Evolutionary conservation across 1,139 yeast genomes (phyloP), one percentile per base, ranked within the genome.

Genomic region (Zygoascus sp.): DNA sequence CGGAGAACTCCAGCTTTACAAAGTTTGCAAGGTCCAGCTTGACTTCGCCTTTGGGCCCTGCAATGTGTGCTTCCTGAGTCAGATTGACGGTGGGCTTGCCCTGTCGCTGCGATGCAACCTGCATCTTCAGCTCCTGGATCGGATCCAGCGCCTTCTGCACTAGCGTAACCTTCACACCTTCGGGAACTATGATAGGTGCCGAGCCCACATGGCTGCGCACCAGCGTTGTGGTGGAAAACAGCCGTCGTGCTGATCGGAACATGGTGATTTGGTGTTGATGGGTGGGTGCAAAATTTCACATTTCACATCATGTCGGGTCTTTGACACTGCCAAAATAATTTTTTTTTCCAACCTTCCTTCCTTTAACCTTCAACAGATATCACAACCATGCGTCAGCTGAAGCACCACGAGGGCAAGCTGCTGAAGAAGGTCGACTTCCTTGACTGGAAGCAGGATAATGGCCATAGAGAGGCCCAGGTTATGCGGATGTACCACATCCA

Each of bases 361-460:
- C 9, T 6, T 25, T n/a, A 6, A 21, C 19, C 17, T 20, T 11
- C 7, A 11, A 28, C 28, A 30, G 6, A 13, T 17, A 7, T 32
- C 13, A 11, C 39, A 13, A 27, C 16, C 36, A 46, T 46, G 48
- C 79, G 98, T 67, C 79, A 85, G 59, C 77, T 92, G 54, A 94
- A 92, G 66, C 89, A 86, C 70, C 98, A 92, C 69, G 98, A 92
- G 76, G 83, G 86, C 74, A 90, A 89, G 70, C 79, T 92, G 63
- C 79, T 92, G 61, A 90, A 87, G 73, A 94, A 92, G 68, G 97
- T 92, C 50, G 97, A 92, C 65, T 88, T 94, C 72, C 85, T 89
- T 47, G 95, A 92, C 67, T 94, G 97, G 96, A 92, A 92, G 66
- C 95, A 89, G 62, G 98, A 92, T 65, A 83, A 83, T 51, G 90